A percentile compares a stretch with the other conserved stretches of the same genome.
Conservation (phyloP, 768 basidiomycete genomes). For the Grammothele lineata region DNA sequence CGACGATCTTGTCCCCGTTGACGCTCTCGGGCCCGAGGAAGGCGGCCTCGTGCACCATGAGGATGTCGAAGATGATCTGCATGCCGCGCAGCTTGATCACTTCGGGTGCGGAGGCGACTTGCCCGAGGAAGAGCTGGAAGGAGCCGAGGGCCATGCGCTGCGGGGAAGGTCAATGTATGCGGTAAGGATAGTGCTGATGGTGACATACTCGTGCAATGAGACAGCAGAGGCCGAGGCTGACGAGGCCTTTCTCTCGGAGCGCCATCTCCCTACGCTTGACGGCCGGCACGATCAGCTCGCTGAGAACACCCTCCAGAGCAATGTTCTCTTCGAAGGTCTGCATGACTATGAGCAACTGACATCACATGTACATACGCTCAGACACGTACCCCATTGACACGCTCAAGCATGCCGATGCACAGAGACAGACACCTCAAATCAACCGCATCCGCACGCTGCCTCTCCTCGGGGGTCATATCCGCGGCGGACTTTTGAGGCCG, state of each 20-base stretch:
- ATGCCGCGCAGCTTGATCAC: slow-evolving; percentile 64
- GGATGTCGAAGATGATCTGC: slow-evolving; percentile 79
- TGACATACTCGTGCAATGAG: slow-evolving; percentile 67
- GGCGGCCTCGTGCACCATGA: slow-evolving; percentile 77
- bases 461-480: slow-evolving; percentile 58
- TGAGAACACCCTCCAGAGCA: slow-evolving; percentile 58
- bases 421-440: slow-evolving; percentile 74
- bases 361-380: neutral
- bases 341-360: neutral
- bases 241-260: slow-evolving; percentile 75
- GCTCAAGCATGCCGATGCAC: slow-evolving; percentile 80
- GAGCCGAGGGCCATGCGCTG: slow-evolving; percentile 61
- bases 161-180: neutral
- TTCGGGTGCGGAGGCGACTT: slow-evolving; percentile 62
- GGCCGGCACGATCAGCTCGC: slow-evolving; percentile 87
- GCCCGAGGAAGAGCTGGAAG: slow-evolving; percentile 78
- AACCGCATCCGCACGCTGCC: slow-evolving; percentile 50
- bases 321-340: slow-evolving; percentile 65
- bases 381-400: slow-evolving; percentile 70
- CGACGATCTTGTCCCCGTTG: slow-evolving; percentile 53
- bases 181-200: neutral
- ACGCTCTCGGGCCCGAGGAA: slow-evolving; percentile 46
- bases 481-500: slow-evolving; percentile 27
- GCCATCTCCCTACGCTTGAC: slow-evolving; percentile 84
- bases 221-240: slow-evolving; percentile 79